Evolutionary conservation across 106 monocot species (phyloP).

Genomic region (Dactylorhiza incarnata): DNA sequence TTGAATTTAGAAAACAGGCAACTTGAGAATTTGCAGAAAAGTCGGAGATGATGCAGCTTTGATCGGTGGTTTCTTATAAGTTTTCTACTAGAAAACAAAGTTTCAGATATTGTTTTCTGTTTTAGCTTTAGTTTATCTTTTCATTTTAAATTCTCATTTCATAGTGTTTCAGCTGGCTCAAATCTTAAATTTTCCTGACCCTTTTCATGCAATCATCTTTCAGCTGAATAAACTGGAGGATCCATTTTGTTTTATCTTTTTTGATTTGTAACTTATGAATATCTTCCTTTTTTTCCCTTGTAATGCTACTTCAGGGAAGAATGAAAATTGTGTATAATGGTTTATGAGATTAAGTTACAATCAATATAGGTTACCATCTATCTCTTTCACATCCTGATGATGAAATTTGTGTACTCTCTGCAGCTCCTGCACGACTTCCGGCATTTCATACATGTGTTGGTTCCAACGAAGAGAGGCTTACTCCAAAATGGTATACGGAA

Average conservation of each 20-base stretch:
- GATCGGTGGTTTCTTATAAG: too few species aligned
- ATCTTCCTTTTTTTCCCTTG: not conserved
- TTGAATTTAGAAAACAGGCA: too few species aligned
- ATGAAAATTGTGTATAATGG: not conserved
- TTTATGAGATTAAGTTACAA: not conserved
- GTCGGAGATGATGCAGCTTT: too few species aligned
- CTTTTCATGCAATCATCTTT: not conserved
- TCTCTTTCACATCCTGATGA: not conserved
- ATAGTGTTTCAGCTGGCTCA: not conserved
- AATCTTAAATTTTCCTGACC: not conserved
- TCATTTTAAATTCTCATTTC: not conserved
- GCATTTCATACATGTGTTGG: constrained; percentile 95
- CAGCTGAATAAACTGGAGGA: not conserved
- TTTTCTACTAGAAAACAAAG: not conserved
- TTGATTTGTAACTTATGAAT: not conserved
- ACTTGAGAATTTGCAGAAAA: too few species aligned
- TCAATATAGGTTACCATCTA: not conserved
- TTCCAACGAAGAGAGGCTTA: constrained; percentile 74
- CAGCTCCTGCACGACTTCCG: constrained; percentile 84
- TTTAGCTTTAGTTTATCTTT: not conserved
- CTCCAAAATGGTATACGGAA: constrained; percentile 85
- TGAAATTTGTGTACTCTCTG: not conserved
- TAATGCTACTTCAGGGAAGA: not conserved
- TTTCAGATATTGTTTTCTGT: not conserved
- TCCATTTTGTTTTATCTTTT: constrained; percentile 3